Base-by-base conservation (phyloP, 1,284 basidiomycete genomes). In the Moesziomyces sp. region DNA sequence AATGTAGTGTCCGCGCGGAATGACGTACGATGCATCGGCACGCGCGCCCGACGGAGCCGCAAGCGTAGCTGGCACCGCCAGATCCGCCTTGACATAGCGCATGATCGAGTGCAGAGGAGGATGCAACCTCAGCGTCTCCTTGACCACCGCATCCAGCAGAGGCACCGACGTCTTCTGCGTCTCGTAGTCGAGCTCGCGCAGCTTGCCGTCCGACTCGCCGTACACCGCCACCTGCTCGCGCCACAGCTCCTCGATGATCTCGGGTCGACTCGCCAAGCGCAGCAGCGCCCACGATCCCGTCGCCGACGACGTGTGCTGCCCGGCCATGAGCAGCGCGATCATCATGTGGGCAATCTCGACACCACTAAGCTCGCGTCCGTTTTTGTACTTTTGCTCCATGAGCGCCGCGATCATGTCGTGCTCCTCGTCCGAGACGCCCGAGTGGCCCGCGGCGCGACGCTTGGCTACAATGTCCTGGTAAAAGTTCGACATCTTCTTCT, bases 331-430 rank as follows among this genome's bases (percentile, higher is more conserved):
- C n/a, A 86, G 71, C 1, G 85, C 85, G 59, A 86, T 86, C 91
- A 99, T 91, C 83, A 98, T 95, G 83, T 98, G 96, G 0, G 97
- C 94, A 70, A 99, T 92, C 85, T 98, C 94, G 74, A 92, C 90
- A 82, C 98, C 93, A 52, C 88, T 88, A 35, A 99, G 88, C 1
- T 87, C 83, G 44, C 89, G 87, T 50, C 97, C 97, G 81, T 91
- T 89, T 79, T 93, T 92, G 87, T 99, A 99, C 52, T 87, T 89
- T 83, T 95, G 92, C 74, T 90, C 88, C 86, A 91, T 89, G 26
- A 99, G 88, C 1, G 94, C 91, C 19, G 91, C 88, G 79, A 99
- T 93, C 92, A 99, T 97, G 84, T 99, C 97, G 78, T 91, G 89
- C 57, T 93, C 92, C 56, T 93, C 92, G 72, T 9, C 49, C 66